Evolutionary conservation across 805 yeast genomes (phyloP), one percentile per base, ranked within the genome.

Genomic region (Ogataea nitratoaversa): DNA sequence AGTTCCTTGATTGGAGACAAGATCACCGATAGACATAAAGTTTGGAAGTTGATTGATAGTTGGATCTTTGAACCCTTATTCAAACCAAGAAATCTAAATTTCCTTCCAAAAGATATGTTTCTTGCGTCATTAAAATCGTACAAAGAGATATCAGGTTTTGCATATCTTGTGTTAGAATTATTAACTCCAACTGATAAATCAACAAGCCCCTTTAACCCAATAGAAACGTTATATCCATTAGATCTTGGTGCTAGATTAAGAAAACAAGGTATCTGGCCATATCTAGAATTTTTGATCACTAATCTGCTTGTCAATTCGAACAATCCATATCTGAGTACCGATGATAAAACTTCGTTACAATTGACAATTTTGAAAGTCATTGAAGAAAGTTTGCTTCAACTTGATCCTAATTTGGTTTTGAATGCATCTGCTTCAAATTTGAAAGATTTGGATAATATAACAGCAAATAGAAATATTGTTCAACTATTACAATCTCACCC

Each of bases 191-290:
- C 31, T 54, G 65, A 32, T 19, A 40, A 52, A 9, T 54, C 53
- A 17, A 43, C 48, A 23, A 51, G 62, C 34, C 59, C 59, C 3
- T 66, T 71, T 46, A 71, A 75, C 13, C 68, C 67, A 27, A 53
- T 50, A 25, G 40, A 53, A 5, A 53, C 80, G 12, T 68, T 78
- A 11, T 84, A 70, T 51, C 95, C 95, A 1, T 50, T 66, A 6
- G 76, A 72, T 38, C 57, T 88, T 20, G 96, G 96, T 0, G 56
- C 57, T 2, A 66, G 68, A 0, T 74, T 79, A 47, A 71, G 95
- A 50, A 74, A 66, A 24, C 71, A 70, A 24, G 95, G 96, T 2
- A 61, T 88, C 5, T 78, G 89, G 77, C 88, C 93, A 3, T 91
- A 90, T 52, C 58, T 85, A 39, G 91, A 87, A 38, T 88, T 77